phyloP scores from a whole-genome alignment of 78 protist genomes.

The Dictyostelium purpureum region DNA sequence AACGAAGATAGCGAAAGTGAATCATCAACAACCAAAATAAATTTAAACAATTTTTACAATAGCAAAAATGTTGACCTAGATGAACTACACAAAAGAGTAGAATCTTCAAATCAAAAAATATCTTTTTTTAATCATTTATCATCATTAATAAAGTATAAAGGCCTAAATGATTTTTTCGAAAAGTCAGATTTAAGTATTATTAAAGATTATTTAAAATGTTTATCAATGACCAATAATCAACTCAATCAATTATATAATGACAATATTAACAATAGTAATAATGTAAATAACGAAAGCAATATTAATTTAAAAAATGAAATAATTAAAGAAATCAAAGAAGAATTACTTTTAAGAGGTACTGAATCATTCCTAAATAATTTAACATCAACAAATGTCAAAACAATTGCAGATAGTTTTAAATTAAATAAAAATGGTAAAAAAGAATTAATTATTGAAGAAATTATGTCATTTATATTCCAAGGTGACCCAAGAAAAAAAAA shows the following conservation, averaged over 20 bases:
- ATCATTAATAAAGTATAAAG: conserved; percentile 1
- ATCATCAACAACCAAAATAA: background rate
- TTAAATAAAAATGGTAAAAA: conserved; percentile 44
- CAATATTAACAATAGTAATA: background rate
- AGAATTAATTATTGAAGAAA: conserved; percentile 39
- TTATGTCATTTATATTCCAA: conserved; percentile 13
- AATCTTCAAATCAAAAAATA: background rate
- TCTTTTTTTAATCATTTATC: conserved; percentile 28
- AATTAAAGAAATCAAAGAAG: conserved; percentile 39
- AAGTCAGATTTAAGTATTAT: background rate
- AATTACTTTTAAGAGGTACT: conserved; percentile 39
- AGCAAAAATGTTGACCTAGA: background rate
- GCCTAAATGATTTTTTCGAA: conserved; percentile 13
- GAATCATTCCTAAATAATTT: conserved; percentile 53
- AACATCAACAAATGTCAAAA: conserved; percentile 11
- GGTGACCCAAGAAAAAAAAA: background rate
- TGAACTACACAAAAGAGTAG: background rate
- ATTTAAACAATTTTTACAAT: too few relatives aligned
- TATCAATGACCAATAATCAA: background rate
- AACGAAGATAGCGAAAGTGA: background rate
- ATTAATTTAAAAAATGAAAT: background rate
- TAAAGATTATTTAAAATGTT: background rate
- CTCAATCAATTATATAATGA: background rate
- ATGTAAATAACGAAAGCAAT: background rate
- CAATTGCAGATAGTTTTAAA: conserved; percentile 46